phyloP scores from a whole-genome alignment of 352 stramenopile species.

The Phytophthora pistaciae region DNA sequence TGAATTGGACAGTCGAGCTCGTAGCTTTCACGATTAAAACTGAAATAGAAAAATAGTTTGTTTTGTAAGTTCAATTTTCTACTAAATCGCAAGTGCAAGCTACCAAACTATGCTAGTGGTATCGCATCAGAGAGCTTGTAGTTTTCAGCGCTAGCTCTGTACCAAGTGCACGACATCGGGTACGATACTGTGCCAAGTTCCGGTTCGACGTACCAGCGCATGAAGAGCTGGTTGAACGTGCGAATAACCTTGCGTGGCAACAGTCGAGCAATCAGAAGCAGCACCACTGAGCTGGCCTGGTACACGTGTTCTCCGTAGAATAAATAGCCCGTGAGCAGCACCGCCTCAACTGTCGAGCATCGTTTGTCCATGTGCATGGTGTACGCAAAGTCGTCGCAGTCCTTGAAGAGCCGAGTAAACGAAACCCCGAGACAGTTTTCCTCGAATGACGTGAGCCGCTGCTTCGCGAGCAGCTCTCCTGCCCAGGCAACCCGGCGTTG shows the following conservation, averaged over 20 bases:
- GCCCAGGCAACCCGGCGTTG: constrained; percentile 9
- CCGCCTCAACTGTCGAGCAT: constrained; percentile 25
- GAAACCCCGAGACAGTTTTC: constrained; percentile 25
- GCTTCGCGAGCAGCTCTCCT: neutral
- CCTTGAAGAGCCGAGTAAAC: constrained; percentile 32
- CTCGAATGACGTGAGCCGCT: constrained; percentile 28
- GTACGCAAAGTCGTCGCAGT: constrained; percentile 36
- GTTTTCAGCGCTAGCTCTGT: constrained; percentile 28
- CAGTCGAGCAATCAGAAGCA: constrained; percentile 28
- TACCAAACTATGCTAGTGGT: constrained; percentile 10
- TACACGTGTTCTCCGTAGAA: constrained; percentile 34
- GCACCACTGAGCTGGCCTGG: constrained; percentile 24
- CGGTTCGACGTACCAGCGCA: constrained; percentile 32
- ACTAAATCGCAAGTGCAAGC: no score
- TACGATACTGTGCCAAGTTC: constrained; percentile 17
- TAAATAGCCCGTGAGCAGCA: constrained; percentile 32
- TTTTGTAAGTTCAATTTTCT: no score
- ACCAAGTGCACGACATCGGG: constrained; percentile 32
- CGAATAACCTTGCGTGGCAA: constrained; percentile 29
- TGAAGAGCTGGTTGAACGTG: constrained; percentile 34
- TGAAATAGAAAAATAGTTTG: no score
- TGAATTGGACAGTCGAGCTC: no score
- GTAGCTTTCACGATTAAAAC: no score
- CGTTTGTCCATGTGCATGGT: constrained; percentile 16
- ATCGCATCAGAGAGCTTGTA: constrained; percentile 27